These are phyloP conservation scores for Penicillium fuscoglaucum DNA, from an alignment of 2,329 filamentous ascomycete species.

Conservation along the genomic window DNA sequence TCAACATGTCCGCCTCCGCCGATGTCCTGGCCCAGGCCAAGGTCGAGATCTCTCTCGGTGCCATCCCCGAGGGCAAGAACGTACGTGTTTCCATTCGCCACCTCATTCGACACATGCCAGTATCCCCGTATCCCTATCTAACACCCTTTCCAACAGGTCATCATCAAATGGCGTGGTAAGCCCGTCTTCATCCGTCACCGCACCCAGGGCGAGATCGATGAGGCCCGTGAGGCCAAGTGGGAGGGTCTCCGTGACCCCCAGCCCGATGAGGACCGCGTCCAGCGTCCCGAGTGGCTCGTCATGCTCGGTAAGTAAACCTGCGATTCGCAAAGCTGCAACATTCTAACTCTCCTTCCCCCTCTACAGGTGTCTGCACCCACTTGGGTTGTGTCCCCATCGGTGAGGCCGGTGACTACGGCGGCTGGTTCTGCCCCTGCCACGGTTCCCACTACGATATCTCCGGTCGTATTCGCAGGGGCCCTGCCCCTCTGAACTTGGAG, in stretches of 20 bases:
- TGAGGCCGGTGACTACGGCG: slow-evolving; percentile 95
- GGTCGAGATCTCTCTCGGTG: slow-evolving; percentile 90
- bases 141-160: slow-evolving; percentile 62
- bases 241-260: slow-evolving; percentile 86
- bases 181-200: slow-evolving; percentile 99
- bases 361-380: slow-evolving; percentile 91
- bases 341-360: slow-evolving; percentile 7
- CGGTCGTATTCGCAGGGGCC: slow-evolving; percentile 95
- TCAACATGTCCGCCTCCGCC: slow-evolving; percentile 99
- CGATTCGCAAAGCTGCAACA: background rate
- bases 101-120: background rate
- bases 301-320: slow-evolving; percentile 74
- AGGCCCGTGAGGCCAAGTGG: slow-evolving; percentile 87
- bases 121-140: slow-evolving; percentile 14
- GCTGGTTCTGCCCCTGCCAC: slow-evolving; percentile 99
- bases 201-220: slow-evolving; percentile 86
- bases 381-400: slow-evolving; percentile 98
- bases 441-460: slow-evolving; percentile 99
- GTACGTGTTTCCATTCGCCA: slow-evolving; percentile 57
- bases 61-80: slow-evolving; percentile 99
- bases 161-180: slow-evolving; percentile 99
- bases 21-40: slow-evolving; percentile 99
- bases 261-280: slow-evolving; percentile 84
- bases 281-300: slow-evolving; percentile 98
- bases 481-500: slow-evolving; percentile 96